Evolutionary conservation across 768 basidiomycete species (phyloP).

Genomic region (Suillus lakei): DNA sequence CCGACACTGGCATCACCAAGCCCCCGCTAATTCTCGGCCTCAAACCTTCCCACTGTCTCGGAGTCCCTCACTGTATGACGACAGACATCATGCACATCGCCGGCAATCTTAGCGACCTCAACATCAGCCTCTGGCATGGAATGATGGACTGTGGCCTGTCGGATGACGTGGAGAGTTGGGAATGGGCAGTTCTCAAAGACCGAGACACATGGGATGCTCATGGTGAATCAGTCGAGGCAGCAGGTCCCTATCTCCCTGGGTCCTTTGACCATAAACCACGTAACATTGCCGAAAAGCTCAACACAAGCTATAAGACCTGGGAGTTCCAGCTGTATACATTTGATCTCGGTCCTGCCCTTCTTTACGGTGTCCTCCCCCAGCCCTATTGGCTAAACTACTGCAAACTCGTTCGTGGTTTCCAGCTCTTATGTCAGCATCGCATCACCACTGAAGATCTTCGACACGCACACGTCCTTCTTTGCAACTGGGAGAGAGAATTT

Average conservation of each 20-base stretch:
- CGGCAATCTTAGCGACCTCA: not conserved
- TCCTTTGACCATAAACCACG: too few relatives aligned
- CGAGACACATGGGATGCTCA: not conserved
- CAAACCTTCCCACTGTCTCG: not conserved
- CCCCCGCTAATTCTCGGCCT: not conserved
- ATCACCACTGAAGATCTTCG: conserved; percentile 20
- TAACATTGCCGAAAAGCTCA: conserved; percentile 26
- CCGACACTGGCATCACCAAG: conserved; percentile 36
- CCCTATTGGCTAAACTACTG: conserved; percentile 25
- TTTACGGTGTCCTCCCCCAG: conserved; percentile 19
- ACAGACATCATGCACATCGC: not conserved
- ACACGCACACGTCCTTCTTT: conserved; percentile 17
- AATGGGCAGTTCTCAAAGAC: not conserved
- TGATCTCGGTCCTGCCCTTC: conserved; percentile 21
- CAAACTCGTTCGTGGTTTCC: conserved; percentile 25
- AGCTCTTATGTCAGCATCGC: conserved; percentile 20
- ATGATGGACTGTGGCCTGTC: not conserved
- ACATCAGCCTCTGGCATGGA: not conserved
- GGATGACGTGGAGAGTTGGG: not conserved
- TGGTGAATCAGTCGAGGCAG: too few relatives aligned
- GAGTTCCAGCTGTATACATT: conserved; percentile 25
- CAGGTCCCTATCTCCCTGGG: conserved; percentile 11
- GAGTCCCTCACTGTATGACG: not conserved
- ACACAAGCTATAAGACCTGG: conserved; percentile 27
- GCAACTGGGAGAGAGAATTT: conserved; percentile 31